These are phyloP conservation scores for Chrysoporthe austroafricana DNA, from an alignment of 2,329 filamentous ascomycete species.

Conservation along the genomic window DNA sequence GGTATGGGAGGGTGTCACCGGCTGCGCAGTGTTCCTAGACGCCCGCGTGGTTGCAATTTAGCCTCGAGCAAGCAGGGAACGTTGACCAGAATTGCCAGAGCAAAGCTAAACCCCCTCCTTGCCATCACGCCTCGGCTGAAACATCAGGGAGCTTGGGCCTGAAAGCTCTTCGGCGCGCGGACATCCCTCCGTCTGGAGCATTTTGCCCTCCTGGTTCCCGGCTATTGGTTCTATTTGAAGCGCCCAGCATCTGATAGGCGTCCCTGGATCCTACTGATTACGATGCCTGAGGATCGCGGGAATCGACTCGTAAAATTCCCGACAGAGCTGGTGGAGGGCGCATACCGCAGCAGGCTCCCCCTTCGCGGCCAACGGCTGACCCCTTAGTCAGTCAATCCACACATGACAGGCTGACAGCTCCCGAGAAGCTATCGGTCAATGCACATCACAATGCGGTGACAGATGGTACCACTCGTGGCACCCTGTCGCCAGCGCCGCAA, in stretches of 20 bases:
- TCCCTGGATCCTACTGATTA: not conserved
- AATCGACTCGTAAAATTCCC: too few relatives aligned
- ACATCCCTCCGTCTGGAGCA: not conserved
- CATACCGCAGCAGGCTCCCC: not conserved
- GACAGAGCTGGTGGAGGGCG: not conserved
- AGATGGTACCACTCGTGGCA: not conserved
- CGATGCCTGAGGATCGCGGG: not conserved
- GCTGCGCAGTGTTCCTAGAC: constrained; percentile 9
- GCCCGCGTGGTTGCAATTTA: constrained; percentile 21
- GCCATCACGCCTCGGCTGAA: constrained; percentile 21
- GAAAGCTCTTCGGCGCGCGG: not conserved
- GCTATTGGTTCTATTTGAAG: not conserved
- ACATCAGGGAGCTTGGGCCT: constrained; percentile 18
- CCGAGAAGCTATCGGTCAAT: not conserved
- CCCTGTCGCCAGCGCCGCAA: not conserved
- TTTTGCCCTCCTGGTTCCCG: not conserved
- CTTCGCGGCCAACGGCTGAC: not conserved
- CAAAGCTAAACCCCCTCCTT: constrained; percentile 12
- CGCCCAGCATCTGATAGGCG: not conserved
- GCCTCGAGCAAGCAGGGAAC: constrained; percentile 14
- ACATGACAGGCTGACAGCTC: not conserved
- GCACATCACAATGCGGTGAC: not conserved
- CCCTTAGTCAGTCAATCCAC: not conserved
- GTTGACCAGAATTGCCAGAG: constrained; percentile 5
- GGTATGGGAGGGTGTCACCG: constrained; percentile 7